Evolutionary conservation across 345 rosid species (phyloP), one percentile per base, ranked within the genome.

Genomic region (Orychophragmus violaceus): DNA sequence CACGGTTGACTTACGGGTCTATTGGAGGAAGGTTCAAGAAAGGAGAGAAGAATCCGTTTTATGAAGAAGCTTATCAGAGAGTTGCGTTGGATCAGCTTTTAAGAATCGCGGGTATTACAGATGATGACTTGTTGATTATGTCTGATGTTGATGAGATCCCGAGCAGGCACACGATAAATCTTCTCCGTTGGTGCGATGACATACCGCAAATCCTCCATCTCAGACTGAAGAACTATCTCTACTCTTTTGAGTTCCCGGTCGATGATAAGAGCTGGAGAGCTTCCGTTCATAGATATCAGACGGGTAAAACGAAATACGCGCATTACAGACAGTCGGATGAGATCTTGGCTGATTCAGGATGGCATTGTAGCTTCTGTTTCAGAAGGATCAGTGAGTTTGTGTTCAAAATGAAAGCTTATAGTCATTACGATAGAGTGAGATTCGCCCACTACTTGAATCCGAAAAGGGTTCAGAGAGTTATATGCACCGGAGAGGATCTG

Each of bases 81-180:
- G 79, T 89, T 3, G 91, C 94, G 3, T 60, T 89, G 74, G 96
- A 89, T 74, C 89, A 80, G 74, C 91, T 89, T 18, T 75, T 89
- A 11, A 82, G 69, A 68, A 69, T 82, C 3, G 91, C 96, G 0
- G 96, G 94, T 19, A 85, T 87, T 27, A 77, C 87, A 0, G 95
- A 90, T 28, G 97, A 87, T 61, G 97, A 90, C 71, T 75, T 90
- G 74, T 64, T 90, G 79, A 87, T 87, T 37, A 90, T 90, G 92
- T 87, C 95, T 6, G 97, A 90, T 64, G 91, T 87, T 22, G 96
- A 90, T 72, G 96, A 87, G 86, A 89, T 90, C 4, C 97, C 97
- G 7, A 90, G 95, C 53, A 72, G 88, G 23, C 97, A 90, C 66
- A 90, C 95, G 3, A 85, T 90, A 66, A 84, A 90, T 67, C 91